Evolutionary conservation across 345 rosid genomes (phyloP), one percentile per base, ranked within the genome.

Genomic region (Salix koriyanagi): DNA sequence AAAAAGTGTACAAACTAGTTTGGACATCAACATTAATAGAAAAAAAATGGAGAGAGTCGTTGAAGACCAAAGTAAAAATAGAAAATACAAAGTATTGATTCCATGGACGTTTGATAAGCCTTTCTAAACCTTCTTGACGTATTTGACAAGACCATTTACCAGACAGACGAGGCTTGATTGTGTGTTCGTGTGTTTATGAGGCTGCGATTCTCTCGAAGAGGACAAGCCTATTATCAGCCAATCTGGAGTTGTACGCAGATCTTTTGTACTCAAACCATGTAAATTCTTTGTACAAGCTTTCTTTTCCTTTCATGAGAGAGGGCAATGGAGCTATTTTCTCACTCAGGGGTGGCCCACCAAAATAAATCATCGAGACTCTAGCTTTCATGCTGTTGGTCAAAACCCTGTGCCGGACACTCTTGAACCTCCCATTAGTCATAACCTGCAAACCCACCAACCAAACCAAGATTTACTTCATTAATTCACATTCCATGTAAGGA

Each of bases 391-490:
- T 84, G 52, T 83, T 96, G 21, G 93, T 82, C 81, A 95, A 44
- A 7, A 95, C 99, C 32, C 99, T 89, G 28, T 95, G 99, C 82
- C 85, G 93, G 80, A 95, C 97, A 77, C 99, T 95, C 71, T 67
- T 89, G 71, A 95, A 86, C 83, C 92, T 88, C 72, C 99, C 96
- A 67, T 95, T 95, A 4, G 97, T 91, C 92, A 95, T 79, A 14
- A 93, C 99, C 99, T 95, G 88, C 76, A 54, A 32, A n/a, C 14
- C 54, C 34, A 73, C 65, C 30, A 69, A 39, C 21, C 32, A 48
- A 21, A 15, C 12, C 52, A 48, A 14, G 14, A 39, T 12, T 41
- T 48, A 54, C 65, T 62, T 21, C 48, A 23, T 70, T n/a, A 21
- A 52, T 2, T 52, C 23, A 52, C 58, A 52, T 52, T 52, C 28